A percentile compares a stretch with the other conserved stretches of the same genome.
phyloP scores from a whole-genome alignment of 176 grass and related monocot genomes.

The Avena insularis region DNA sequence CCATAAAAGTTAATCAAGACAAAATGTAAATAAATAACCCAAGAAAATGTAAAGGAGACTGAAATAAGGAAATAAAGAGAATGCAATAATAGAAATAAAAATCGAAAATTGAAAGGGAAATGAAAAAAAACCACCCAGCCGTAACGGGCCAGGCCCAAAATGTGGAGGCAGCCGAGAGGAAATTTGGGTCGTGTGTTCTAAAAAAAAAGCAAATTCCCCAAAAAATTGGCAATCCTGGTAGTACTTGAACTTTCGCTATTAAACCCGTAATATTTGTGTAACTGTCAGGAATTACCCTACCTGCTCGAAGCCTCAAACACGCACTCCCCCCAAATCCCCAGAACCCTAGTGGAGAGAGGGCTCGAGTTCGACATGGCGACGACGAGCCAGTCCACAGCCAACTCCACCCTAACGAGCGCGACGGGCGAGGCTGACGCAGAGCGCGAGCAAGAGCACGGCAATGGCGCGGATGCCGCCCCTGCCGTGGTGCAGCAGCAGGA shows the following conservation, averaged over 20 bases:
- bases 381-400: slow-evolving; percentile 34
- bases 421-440: slow-evolving; percentile 33
- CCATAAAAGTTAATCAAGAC: too few species aligned
- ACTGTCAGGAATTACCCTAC: background rate
- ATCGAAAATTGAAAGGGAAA: too few species aligned
- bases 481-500: slow-evolving; percentile 35
- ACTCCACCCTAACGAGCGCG: slow-evolving; percentile 37
- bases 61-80: too few species aligned
- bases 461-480: slow-evolving; percentile 29
- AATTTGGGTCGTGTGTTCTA: background rate
- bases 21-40: too few species aligned
- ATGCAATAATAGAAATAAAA: too few species aligned
- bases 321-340: slow-evolving; percentile 26
- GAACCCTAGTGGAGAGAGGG: slow-evolving; percentile 53
- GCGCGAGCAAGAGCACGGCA: slow-evolving; percentile 42
- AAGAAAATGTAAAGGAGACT: too few species aligned
- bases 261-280: background rate
- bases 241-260: background rate
- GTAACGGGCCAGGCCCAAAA: background rate
- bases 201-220: background rate
- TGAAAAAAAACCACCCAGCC: background rate
- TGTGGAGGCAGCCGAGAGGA: background rate
- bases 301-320: background rate
- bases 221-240: background rate
- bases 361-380: slow-evolving; percentile 41